Base-by-base conservation (phyloP, 108 stramenopile genomes). In the Phaeodactylum tricornutum region DNA sequence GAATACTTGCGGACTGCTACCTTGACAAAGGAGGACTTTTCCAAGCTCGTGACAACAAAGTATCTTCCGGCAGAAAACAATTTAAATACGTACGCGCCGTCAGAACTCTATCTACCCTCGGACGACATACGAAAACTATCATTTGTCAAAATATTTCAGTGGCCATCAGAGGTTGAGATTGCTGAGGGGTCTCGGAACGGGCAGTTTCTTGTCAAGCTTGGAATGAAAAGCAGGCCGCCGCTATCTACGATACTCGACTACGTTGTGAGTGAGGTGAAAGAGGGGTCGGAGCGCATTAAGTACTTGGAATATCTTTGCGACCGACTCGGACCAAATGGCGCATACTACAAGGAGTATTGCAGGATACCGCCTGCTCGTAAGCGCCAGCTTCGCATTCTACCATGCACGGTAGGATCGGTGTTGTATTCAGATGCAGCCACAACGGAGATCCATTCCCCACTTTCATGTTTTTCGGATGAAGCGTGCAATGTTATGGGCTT, bases 61-160 rank as follows among this genome's bases (percentile, higher is more conserved):
- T 87, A 87, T 33, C 48, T 87, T 36, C 85, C 85, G 1, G 68
- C 77, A 3, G 70, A 69, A 36, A 75, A 75, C 29, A 81, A 82
- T 53, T 32, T 49, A 37, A 61, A 35, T 20, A 62, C 70, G 22
- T 83, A 74, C 58, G 74, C 79, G 2, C 85, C 85, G 1, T 64
- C 58, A n/a, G 66, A 74, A 31, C 40, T 60, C 3, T 45, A 24
- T 43, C 17, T 55, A 7, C 43, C 51, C 8, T 67, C 71, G 35
- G 21, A 49, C 21, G 69, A 76, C 15, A 47, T 82, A 12, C 49
- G 67, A 35, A 62, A 77, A 4, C 80, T 82, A 50, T 74, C 81
- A 8, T 83, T 78, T 44, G 57, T 77, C 0, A 59, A 50, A 29
- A 50, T 80, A 26, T 62, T 87, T 9, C 78, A 83, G 41, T 87